Conservation (phyloP, 192 early-diverging fungal genomes). For the Gaertneriomyces semiglobifer region DNA sequence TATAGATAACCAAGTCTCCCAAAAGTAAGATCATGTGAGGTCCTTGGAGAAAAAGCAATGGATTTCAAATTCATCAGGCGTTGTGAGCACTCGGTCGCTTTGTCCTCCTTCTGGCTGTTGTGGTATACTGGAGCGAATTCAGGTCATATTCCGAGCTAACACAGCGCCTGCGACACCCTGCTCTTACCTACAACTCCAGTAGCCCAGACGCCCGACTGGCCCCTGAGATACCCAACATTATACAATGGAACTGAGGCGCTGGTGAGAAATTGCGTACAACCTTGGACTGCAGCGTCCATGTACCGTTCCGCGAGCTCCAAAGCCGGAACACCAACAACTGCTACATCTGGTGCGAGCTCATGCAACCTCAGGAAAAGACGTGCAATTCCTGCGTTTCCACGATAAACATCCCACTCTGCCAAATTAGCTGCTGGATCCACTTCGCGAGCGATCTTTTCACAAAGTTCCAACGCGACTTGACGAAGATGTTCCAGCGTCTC, state of each 20-base stretch:
- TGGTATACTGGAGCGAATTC: slow-evolving; percentile 2
- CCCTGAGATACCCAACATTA: slow-evolving; percentile 10
- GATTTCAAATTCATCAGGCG: neutral
- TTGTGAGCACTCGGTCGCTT: neutral
- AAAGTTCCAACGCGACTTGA: neutral
- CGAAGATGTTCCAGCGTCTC: too few relatives aligned
- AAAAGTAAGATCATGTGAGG: slow-evolving; percentile 3
- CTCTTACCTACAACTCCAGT: slow-evolving; percentile 20
- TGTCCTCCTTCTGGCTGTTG: neutral
- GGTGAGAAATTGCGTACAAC: neutral
- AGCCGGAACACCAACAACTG: neutral
- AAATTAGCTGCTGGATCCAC: neutral
- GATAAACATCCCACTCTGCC: slow-evolving; percentile 3
- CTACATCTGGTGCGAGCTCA: neutral
- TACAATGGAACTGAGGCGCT: neutral
- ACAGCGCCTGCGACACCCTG: neutral
- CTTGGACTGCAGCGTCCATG: slow-evolving; percentile 16
- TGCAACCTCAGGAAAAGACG: neutral
- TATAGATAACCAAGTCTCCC: slow-evolving; percentile 15
- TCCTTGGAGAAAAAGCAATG: slow-evolving; percentile 7
- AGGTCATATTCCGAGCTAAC: neutral
- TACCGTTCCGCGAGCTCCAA: slow-evolving; percentile 12
- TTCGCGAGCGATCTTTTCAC: slow-evolving; percentile 3
- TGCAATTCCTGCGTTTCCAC: neutral
- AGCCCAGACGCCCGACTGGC: slow-evolving; percentile 19